Percentiles rank a stretch among this genome's conserved stretches.
Evolutionary conservation across 1,284 basidiomycete genomes (phyloP).

Genomic region (Ceratobasidium papillatum): DNA sequence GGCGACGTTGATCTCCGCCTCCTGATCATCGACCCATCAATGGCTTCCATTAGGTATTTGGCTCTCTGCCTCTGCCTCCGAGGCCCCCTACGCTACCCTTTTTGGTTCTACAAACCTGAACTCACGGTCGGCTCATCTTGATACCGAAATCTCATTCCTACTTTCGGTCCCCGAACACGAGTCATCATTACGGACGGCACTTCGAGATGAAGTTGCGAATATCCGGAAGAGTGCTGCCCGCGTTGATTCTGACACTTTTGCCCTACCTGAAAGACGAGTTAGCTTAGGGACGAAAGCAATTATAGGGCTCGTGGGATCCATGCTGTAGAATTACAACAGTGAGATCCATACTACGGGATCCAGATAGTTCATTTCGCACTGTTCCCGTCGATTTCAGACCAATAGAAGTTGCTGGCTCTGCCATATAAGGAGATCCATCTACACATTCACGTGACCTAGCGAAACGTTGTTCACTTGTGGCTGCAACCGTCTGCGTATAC

Average conservation of each 20-base stretch:
- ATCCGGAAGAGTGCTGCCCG: conserved; percentile 55
- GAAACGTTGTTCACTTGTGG: conserved; percentile 23
- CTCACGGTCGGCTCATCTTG: conserved; percentile 87
- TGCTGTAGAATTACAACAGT: conserved; percentile 57
- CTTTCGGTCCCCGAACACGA: conserved; percentile 66
- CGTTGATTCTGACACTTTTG: conserved; percentile 59
- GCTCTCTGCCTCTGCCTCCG: conserved; percentile 68
- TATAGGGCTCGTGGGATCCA: conserved; percentile 65
- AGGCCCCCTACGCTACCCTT: conserved; percentile 62
- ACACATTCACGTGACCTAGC: conserved; percentile 15
- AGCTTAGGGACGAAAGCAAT: conserved; percentile 72
- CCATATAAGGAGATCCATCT: neutral
- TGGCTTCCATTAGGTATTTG: conserved; percentile 74
- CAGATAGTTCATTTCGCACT: neutral
- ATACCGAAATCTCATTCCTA: conserved; percentile 92
- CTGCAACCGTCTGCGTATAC: neutral
- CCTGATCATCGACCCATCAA: neutral
- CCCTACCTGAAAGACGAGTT: conserved; percentile 66
- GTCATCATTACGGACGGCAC: conserved; percentile 55
- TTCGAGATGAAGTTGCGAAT: conserved; percentile 57
- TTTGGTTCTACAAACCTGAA: conserved; percentile 98
- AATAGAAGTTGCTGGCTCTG: neutral
- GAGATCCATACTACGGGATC: neutral
- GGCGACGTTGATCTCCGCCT: conserved; percentile 14
- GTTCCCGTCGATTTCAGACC: conserved; percentile 2